These are phyloP conservation scores for Colletotrichum somersetense DNA, from an alignment of 2,329 filamentous ascomycete genomes.

Conservation along the genomic window DNA sequence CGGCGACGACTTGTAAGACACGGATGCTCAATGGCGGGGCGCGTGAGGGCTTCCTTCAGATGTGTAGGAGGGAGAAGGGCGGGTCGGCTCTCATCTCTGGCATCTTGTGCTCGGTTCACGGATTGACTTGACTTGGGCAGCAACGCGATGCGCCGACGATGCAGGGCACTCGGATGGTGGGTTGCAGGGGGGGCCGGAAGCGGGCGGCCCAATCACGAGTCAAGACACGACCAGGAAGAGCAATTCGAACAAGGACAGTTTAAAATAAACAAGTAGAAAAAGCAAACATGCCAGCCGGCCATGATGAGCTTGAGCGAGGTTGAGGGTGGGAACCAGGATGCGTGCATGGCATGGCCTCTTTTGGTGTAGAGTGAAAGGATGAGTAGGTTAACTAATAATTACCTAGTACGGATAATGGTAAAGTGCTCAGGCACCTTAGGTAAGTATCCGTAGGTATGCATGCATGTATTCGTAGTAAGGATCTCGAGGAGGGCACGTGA, in stretches of 20 bases:
- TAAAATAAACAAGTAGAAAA: neutral
- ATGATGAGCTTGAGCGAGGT: neutral
- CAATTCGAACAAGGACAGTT: neutral
- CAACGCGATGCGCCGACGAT: neutral
- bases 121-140: slow-evolving; percentile 15
- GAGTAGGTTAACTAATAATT: no score
- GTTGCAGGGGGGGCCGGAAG: neutral
- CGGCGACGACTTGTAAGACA: slow-evolving; percentile 1
- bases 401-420: no score
- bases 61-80: neutral
- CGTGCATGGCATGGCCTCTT: no score
- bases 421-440: no score
- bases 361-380: no score
- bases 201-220: slow-evolving; percentile 19
- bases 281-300: slow-evolving; percentile 21
- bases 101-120: neutral
- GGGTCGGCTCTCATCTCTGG: neutral
- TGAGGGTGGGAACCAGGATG: neutral
- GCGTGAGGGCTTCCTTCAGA: neutral
- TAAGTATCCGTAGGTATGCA: no score
- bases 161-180: neutral
- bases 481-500: neutral
- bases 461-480: no score
- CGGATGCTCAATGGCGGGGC: neutral
- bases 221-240: slow-evolving; percentile 23